phyloP scores from a whole-genome alignment of 768 basidiomycete species.

The Auriscalpium vulgare region DNA sequence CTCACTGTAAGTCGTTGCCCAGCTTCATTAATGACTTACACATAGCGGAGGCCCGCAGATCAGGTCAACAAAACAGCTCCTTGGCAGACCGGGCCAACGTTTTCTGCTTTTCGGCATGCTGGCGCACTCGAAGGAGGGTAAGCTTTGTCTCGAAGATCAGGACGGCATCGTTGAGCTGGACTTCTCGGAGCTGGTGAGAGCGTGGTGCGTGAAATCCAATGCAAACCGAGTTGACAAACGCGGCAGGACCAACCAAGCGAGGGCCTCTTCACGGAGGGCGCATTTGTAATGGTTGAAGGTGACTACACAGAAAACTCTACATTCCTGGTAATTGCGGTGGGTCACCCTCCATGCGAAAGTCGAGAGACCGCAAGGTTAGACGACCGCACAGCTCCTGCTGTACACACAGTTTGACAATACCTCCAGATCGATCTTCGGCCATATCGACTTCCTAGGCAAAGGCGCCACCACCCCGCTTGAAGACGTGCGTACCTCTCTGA shows the following conservation, averaged over 20 bases:
- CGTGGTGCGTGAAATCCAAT: background rate
- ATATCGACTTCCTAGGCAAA: conserved; percentile 94
- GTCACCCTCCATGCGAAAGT: conserved; percentile 94
- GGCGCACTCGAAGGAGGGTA: conserved; percentile 81
- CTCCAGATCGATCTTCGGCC: conserved; percentile 89
- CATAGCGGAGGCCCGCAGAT: conserved; percentile 40
- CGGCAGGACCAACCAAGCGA: conserved; percentile 81
- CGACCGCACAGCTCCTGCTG: background rate
- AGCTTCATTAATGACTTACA: background rate
- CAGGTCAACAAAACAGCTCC: conserved; percentile 90
- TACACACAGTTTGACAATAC: conserved; percentile 30
- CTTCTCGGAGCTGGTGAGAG: conserved; percentile 73
- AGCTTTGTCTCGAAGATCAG: conserved; percentile 84
- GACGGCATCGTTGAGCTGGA: conserved; percentile 89
- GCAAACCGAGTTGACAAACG: background rate
- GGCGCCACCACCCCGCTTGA: conserved; percentile 86
- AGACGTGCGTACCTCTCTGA: conserved; percentile 53
- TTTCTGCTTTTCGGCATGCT: conserved; percentile 95
- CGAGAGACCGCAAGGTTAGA: conserved; percentile 73
- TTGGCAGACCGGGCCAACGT: conserved; percentile 82
- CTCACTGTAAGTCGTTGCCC: conserved; percentile 58
- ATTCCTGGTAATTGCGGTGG: conserved; percentile 86
- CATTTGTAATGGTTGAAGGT: conserved; percentile 90
- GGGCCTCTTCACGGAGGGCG: conserved; percentile 94
- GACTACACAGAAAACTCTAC: conserved; percentile 91